phyloP scores from a whole-genome alignment of 2,329 filamentous ascomycete genomes.

The Colletotrichum liriopes region DNA sequence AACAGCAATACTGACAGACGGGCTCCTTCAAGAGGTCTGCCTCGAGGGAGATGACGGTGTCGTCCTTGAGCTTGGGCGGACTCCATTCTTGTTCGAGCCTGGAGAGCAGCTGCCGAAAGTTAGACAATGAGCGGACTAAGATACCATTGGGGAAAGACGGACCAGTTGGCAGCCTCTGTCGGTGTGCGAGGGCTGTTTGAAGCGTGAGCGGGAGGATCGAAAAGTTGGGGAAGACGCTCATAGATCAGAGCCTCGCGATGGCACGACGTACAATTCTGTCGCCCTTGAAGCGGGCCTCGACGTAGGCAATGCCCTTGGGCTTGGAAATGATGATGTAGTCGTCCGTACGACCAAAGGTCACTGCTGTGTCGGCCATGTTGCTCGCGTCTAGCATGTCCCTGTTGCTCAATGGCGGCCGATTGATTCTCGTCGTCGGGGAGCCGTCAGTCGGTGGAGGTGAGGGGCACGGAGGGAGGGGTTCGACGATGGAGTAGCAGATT shows the following conservation, averaged over 20 bases:
- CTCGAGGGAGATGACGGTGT: constrained; percentile 34
- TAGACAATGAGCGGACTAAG: neutral
- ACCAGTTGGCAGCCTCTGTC: constrained; percentile 35
- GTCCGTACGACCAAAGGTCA: constrained; percentile 25
- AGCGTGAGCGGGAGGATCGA: constrained; percentile 4
- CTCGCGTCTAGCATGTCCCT: neutral
- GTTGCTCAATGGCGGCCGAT: neutral
- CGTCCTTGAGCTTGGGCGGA: constrained; percentile 27
- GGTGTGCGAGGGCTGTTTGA: constrained; percentile 23
- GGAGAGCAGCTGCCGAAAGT: constrained; percentile 18
- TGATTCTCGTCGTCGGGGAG: neutral
- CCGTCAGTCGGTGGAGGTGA: neutral
- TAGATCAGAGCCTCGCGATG: neutral
- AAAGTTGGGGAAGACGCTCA: neutral
- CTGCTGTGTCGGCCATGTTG: constrained; percentile 19
- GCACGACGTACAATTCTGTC: constrained; percentile 5
- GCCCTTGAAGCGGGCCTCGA: constrained; percentile 35
- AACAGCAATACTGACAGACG: neutral
- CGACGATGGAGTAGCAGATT: constrained; percentile 6
- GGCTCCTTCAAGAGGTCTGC: constrained; percentile 25
- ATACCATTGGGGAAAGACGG: neutral
- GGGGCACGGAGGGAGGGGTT: constrained; percentile 9
- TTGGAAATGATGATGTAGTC: constrained; percentile 33
- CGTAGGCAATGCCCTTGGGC: constrained; percentile 36
- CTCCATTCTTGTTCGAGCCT: constrained; percentile 29